These are phyloP conservation scores for Nannizziopsis barbatae DNA, from an alignment of 2,329 filamentous ascomycete species.

Conservation along the genomic window DNA sequence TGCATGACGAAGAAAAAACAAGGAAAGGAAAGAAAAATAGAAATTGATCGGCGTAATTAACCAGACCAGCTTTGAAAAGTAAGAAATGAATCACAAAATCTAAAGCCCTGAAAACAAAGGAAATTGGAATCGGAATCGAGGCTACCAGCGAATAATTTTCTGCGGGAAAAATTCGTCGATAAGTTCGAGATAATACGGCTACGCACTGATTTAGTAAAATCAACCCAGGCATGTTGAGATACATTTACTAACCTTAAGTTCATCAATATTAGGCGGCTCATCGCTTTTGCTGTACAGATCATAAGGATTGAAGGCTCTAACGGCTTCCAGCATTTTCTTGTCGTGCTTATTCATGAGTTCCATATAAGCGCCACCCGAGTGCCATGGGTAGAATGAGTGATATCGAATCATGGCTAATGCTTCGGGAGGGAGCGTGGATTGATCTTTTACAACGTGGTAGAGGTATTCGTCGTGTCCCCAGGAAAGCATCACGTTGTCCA, in stretches of 20 bases:
- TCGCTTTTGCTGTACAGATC: conserved; percentile 89
- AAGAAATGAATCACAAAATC: too few species aligned
- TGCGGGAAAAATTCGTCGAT: conserved; percentile 36
- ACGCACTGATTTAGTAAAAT: not conserved
- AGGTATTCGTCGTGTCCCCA: conserved; percentile 54
- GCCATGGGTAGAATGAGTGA: conserved; percentile 90
- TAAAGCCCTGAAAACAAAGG: not conserved
- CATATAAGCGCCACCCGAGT: conserved; percentile 65
- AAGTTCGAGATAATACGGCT: conserved; percentile 62
- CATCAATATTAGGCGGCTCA: conserved; percentile 60
- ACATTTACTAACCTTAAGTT: conserved; percentile 53
- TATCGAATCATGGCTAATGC: conserved; percentile 87
- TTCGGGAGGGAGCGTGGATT: conserved; percentile 66
- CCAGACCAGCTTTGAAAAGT: too few species aligned
- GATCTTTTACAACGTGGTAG: conserved; percentile 76
- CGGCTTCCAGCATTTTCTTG: conserved; percentile 64
- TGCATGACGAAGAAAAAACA: not conserved
- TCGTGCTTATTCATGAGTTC: conserved; percentile 80
- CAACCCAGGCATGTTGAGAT: not conserved
- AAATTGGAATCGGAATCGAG: not conserved
- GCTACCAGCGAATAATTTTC: conserved; percentile 15
- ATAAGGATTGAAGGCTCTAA: conserved; percentile 81
- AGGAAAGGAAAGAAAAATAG: not conserved
- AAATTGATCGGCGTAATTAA: not conserved
- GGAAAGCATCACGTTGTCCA: conserved; percentile 79